Conservation (phyloP, 179 eudicot genomes). For the Patellifolia procumbens region DNA sequence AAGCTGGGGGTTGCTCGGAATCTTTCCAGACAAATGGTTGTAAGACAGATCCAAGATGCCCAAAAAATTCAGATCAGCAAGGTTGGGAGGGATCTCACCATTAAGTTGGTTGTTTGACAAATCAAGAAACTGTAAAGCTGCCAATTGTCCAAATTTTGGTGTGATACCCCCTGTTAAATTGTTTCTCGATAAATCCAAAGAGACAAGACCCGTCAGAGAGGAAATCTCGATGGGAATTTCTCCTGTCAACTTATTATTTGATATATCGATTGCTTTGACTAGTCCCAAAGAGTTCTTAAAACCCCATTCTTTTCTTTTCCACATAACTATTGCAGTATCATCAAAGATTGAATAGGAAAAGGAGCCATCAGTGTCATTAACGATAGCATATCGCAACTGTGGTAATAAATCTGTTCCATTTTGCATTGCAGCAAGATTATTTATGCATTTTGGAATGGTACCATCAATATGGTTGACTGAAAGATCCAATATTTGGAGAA, state of each 20-base stretch:
- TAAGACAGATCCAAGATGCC: slow-evolving; percentile 9
- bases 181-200: slow-evolving; percentile 29
- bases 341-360: too few relatives aligned
- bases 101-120: slow-evolving; percentile 23
- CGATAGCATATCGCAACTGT: neutral
- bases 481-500: slow-evolving; percentile 33
- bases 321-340: slow-evolving; percentile 3
- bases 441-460: slow-evolving; percentile 30
- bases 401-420: neutral
- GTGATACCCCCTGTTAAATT: slow-evolving; percentile 23
- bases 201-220: slow-evolving; percentile 11
- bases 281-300: neutral
- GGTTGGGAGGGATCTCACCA: slow-evolving; percentile 22
- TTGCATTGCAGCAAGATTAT: slow-evolving; percentile 24
- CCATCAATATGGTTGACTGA: slow-evolving; percentile 24
- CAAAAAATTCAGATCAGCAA: slow-evolving; percentile 8
- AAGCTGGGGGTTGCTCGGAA: slow-evolving; percentile 25
- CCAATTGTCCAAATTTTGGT: slow-evolving; percentile 13
- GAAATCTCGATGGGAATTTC: slow-evolving; percentile 29
- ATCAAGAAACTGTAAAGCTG: slow-evolving; percentile 11
- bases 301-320: slow-evolving; percentile 19
- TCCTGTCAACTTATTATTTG: slow-evolving; percentile 26
- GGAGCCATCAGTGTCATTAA: neutral
- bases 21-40: slow-evolving; percentile 23
- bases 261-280: slow-evolving; percentile 22